Evolutionary conservation across 2,329 filamentous ascomycete genomes (phyloP).

Genomic region (Arthrobotrys pseudoclavata): DNA sequence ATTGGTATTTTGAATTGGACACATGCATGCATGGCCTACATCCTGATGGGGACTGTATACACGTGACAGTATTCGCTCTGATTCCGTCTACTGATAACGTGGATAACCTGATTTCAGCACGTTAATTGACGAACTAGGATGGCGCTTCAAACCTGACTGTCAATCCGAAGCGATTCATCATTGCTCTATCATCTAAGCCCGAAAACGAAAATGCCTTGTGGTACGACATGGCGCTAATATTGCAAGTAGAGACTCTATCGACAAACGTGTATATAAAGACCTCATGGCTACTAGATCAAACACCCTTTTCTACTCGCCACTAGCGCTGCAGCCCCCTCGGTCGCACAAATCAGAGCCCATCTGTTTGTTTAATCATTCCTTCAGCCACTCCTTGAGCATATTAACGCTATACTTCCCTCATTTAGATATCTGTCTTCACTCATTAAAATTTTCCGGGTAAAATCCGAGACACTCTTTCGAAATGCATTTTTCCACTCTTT

Average conservation of each 20-base stretch:
- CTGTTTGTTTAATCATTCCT: conserved; percentile 3
- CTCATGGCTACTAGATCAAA: not conserved
- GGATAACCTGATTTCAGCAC: not conserved
- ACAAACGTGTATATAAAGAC: not conserved
- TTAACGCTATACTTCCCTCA: not conserved
- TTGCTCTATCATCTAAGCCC: not conserved
- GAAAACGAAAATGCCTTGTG: not conserved
- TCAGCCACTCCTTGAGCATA: not conserved
- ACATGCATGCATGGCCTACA: not conserved
- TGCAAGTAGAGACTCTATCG: not conserved
- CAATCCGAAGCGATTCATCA: not conserved
- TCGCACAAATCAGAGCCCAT: not conserved
- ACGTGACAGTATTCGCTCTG: not conserved
- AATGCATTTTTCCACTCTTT: conserved; percentile 29
- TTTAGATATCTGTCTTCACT: not conserved
- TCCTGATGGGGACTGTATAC: not conserved
- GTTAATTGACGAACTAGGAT: not conserved
- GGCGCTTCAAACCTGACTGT: not conserved
- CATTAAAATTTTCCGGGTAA: not conserved
- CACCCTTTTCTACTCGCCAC: not conserved
- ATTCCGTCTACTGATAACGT: not conserved
- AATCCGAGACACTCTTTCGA: conserved; percentile 4
- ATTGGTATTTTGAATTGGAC: not conserved
- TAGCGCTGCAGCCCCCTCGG: not conserved
- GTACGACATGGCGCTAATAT: not conserved